Base-by-base conservation (phyloP, 345 rosid species). In the Gossypium arboreum region DNA sequence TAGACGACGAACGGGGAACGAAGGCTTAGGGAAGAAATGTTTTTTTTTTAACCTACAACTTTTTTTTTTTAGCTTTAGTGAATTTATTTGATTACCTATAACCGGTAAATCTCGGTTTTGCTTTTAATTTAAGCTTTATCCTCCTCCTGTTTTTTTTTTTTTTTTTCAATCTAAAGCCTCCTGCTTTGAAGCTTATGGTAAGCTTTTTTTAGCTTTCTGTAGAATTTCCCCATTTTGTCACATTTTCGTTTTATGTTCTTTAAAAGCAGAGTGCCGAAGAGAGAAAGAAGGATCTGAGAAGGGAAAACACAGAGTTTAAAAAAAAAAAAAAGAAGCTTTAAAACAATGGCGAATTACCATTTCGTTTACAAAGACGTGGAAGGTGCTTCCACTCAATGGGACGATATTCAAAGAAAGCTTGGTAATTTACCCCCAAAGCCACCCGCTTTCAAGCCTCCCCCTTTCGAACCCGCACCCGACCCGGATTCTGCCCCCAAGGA, bases 371-470 rank as follows among this genome's bases (percentile, higher is more conserved):
- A 93, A 80, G 99, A 95, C 83, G 81, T 89, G 7, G 98, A 95
- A 66, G 99, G 99, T 68, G 85, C 99, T 12, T 93, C 99, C 68
- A 96, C 99, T 12, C 94, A 96, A 75, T 96, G 99, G 99, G 99
- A 96, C 76, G 98, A 96, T 78, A 91, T 96, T 27, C 99, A 96
- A 84, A 83, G 97, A 82, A 96, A 92, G 86, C 85, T 96, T 52
- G 99, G 98, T 27, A 96, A 93, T 79, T 84, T 96, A 15, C 97
- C 98, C 6, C 83, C 74, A 27, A 95, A 93, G 75, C 85, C 96
- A 13, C 94, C 99, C 4, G 83, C 91, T 4, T 95, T 92, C 84
- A 93, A 95, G 86, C 99, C 98, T 0, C 83, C 92, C 5, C 20
- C 94, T 39, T 96, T 87, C 83, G 83, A 92, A 62, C 97, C 97